phyloP scores from a whole-genome alignment of 129 eudicot genomes.

The Flaveria trinervia region DNA sequence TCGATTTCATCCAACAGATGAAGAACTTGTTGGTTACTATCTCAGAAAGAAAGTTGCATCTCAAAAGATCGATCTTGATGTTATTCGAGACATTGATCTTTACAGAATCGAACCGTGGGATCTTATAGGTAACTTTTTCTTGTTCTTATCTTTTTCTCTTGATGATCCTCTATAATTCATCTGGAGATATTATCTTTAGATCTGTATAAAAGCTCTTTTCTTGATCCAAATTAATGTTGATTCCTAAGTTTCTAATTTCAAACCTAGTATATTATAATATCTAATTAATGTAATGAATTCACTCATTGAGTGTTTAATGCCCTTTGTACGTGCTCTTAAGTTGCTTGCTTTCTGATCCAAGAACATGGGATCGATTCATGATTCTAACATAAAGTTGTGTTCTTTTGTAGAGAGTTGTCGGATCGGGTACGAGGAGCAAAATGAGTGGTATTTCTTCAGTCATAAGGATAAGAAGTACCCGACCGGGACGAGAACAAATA shows the following conservation, averaged over 20 bases:
- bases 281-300: not conserved
- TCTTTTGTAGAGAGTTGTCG: constrained; percentile 64
- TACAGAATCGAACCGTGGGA: constrained; percentile 92
- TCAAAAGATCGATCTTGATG: constrained; percentile 87
- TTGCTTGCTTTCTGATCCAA: not conserved
- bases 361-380: not conserved
- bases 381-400: constrained; percentile 1
- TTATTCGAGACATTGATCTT: constrained; percentile 77
- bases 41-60: constrained; percentile 82
- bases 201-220: not conserved
- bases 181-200: not conserved
- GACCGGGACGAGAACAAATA: constrained; percentile 84
- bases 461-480: constrained; percentile 93
- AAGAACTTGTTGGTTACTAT: constrained; percentile 81
- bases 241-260: not conserved
- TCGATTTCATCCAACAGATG: constrained; percentile 89
- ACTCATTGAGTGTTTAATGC: not conserved
- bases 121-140: constrained; percentile 56
- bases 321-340: not conserved
- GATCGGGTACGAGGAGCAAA: constrained; percentile 87
- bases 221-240: not conserved
- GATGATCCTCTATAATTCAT: not conserved
- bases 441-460: constrained; percentile 90
- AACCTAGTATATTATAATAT: not conserved
- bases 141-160: not conserved